Evolutionary conservation across 2,329 filamentous ascomycete genomes (phyloP).

Genomic region (Paraphoma chrysanthemicola): DNA sequence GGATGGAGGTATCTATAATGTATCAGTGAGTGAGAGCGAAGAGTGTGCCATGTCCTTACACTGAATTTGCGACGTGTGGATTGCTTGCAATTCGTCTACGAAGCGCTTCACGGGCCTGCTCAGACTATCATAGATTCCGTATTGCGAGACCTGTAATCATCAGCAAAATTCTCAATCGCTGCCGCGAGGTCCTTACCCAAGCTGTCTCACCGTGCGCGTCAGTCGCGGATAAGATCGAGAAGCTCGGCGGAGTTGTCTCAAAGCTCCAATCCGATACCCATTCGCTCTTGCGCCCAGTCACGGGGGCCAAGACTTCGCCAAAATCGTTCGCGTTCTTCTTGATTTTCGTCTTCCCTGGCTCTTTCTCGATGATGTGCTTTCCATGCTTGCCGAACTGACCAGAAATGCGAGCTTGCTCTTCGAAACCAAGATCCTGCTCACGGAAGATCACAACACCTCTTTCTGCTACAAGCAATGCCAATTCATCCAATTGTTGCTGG

Average conservation of each 20-base stretch:
- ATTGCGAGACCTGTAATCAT: constrained; percentile 9
- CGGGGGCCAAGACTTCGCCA: neutral
- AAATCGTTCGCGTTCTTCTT: neutral
- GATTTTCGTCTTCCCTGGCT: neutral
- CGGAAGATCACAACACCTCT: constrained; percentile 62
- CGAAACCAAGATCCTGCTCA: constrained; percentile 48
- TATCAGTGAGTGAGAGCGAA: neutral
- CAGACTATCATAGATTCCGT: constrained; percentile 18
- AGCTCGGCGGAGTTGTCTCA: constrained; percentile 10
- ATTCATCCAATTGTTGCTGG: constrained; percentile 52
- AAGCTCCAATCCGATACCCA: constrained; percentile 8
- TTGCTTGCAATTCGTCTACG: constrained; percentile 9
- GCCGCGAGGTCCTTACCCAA: constrained; percentile 1
- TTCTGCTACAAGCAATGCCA: constrained; percentile 58
- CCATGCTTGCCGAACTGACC: neutral
- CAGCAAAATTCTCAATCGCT: neutral
- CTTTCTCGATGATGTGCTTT: constrained; percentile 1
- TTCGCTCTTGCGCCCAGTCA: neutral
- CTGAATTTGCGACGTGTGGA: constrained; percentile 5
- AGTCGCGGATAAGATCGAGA: constrained; percentile 4
- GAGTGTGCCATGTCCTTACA: neutral
- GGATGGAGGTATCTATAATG: constrained; percentile 1
- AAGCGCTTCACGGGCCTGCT: constrained; percentile 13
- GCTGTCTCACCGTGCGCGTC: constrained; percentile 1
- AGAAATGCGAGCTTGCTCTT: constrained; percentile 2